Evolutionary conservation across 2,329 filamentous ascomycete genomes (phyloP), one percentile per base, ranked within the genome.

Genomic region (Zarea fungicola): DNA sequence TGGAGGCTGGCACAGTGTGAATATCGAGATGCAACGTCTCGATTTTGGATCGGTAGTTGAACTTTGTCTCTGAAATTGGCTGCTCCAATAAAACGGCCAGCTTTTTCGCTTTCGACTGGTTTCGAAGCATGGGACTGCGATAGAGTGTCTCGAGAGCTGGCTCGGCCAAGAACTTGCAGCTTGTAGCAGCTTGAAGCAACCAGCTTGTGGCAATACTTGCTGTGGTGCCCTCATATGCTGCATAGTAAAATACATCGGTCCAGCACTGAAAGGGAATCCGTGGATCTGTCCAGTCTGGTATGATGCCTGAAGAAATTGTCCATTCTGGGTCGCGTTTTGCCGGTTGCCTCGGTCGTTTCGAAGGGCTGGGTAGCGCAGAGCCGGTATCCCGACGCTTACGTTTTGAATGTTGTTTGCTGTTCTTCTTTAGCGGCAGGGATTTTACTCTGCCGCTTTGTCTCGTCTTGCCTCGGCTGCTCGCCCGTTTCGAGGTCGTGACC

Each of bases 121-220:
- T 67, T 51, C 77, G 73, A 37, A 93, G 69, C 1, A 83, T 82
- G 8, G 87, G 87, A 5, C 74, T 80, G 40, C 77, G 73, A 62
- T 93, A 93, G 5, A 95, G 72, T 1, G 80, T 84, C 5, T 82
- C 82, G 43, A 93, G 66, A 2, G 87, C 87, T 5, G 89, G 85
- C 57, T 90, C 87, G 0, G 78, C 69, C 50, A 91, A 89, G 3
- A 74, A 64, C 43, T 73, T 78, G 56, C 84, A 91, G 14, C 81
- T 68, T 2, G 75, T 72, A 29, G 85, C 81, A 37, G 78, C 69
- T n/a, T 73, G 71, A 9, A 85, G 65, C 6, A 95, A 76, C 85
- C 85, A 89, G 57, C 74, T 71, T 11, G 72, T 73, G 58, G 72
- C 69, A 60, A 69, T 56, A 67, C 71, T 59, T n/a, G 68, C 68